These are phyloP conservation scores for Talaromyces sp. DNA, from an alignment of 2,329 filamentous ascomycete species.

Conservation along the genomic window DNA sequence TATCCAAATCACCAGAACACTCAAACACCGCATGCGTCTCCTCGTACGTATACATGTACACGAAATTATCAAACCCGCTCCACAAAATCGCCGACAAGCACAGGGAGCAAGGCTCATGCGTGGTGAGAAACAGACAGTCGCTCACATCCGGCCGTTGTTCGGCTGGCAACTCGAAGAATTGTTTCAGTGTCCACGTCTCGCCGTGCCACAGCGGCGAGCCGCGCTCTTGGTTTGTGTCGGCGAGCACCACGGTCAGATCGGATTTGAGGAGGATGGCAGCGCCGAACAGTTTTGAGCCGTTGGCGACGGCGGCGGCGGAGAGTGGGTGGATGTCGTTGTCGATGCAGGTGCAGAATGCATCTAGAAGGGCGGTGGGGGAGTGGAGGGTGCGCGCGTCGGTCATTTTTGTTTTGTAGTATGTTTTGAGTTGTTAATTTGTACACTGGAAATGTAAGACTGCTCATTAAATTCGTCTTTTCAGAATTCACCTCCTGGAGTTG, in stretches of 20 bases:
- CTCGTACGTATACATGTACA: constrained; percentile 10
- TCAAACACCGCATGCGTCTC: constrained; percentile 9
- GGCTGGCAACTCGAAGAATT: constrained; percentile 7
- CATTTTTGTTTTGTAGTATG: background rate
- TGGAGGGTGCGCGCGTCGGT: constrained; percentile 6
- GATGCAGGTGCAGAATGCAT: constrained; percentile 5
- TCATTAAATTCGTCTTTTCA: background rate
- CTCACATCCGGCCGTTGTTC: background rate
- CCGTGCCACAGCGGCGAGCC: constrained; percentile 9
- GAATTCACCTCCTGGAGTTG: background rate
- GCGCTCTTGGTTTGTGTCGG: constrained; percentile 8
- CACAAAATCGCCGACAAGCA: constrained; percentile 9
- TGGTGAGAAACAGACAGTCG: constrained; percentile 6
- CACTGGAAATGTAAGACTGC: too few species aligned
- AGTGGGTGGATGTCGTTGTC: constrained; percentile 7
- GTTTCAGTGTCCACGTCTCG: constrained; percentile 9
- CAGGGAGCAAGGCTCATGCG: constrained; percentile 8
- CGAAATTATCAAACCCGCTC: constrained; percentile 10
- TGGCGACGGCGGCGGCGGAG: constrained; percentile 5
- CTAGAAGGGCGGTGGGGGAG: constrained; percentile 3
- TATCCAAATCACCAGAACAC: constrained; percentile 8
- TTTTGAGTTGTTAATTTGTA: background rate
- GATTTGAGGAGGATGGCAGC: constrained; percentile 5
- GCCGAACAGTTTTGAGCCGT: constrained; percentile 8
- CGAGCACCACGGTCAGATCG: constrained; percentile 6